Percentiles rank a stretch among this genome's conserved stretches.
These are phyloP conservation scores for Teratosphaeriaceae sp. DNA, from an alignment of 2,329 filamentous ascomycete genomes.

Conservation along the genomic window DNA sequence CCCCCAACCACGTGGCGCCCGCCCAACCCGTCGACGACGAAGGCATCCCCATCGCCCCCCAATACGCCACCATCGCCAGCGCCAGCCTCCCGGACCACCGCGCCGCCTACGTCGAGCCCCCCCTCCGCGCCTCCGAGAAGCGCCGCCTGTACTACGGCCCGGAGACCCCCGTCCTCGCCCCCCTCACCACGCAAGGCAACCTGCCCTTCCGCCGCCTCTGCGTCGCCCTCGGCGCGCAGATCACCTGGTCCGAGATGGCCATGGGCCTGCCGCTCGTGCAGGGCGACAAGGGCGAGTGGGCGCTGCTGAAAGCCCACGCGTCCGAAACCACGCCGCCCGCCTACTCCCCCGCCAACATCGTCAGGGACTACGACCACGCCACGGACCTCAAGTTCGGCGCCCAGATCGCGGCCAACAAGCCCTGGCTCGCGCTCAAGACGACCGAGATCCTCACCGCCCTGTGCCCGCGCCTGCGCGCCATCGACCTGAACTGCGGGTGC, in stretches of 20 bases:
- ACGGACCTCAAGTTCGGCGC: constrained; percentile 84
- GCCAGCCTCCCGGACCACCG: constrained; percentile 60
- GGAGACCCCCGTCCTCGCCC: constrained; percentile 89
- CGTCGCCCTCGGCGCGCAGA: constrained; percentile 78
- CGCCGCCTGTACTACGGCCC: constrained; percentile 86
- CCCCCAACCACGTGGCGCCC: constrained; percentile 12
- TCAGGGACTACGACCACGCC: constrained; percentile 72
- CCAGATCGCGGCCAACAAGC: constrained; percentile 88
- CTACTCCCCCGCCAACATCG: constrained; percentile 53
- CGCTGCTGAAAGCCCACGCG: constrained; percentile 85
- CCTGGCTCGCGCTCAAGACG: constrained; percentile 82
- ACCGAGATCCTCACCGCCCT: constrained; percentile 72
- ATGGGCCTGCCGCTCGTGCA: constrained; percentile 85
- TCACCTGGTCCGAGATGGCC: constrained; percentile 98
- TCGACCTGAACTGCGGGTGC: constrained; percentile 95
- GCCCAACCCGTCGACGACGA: constrained; percentile 25
- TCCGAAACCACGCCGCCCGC: constrained; percentile 69
- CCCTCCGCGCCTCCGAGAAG: constrained; percentile 88
- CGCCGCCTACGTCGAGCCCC: constrained; percentile 77
- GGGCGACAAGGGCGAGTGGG: constrained; percentile 89
- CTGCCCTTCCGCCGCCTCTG: constrained; percentile 89
- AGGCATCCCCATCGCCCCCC: constrained; percentile 1
- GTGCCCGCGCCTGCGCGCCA: constrained; percentile 76
- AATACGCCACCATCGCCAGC: constrained; percentile 13
- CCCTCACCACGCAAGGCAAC: constrained; percentile 94